Base-by-base conservation (phyloP, 805 yeast genomes). In the Metschnikowia chrysomelidarum region DNA sequence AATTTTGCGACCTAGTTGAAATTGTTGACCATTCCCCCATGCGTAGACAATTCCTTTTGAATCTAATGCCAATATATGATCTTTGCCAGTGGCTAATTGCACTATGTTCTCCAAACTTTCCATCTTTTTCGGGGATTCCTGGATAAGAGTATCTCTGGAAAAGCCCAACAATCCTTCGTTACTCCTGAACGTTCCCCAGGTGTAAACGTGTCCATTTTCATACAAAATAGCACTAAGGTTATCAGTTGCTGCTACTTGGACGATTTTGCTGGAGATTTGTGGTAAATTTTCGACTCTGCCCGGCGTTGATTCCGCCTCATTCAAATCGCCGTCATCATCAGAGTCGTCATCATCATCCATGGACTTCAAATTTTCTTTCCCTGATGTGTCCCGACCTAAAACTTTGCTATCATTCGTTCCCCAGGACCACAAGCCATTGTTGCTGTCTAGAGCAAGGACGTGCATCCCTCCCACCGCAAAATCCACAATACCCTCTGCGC, bases 381-480 rank as follows among this genome's bases (percentile, higher is more conserved):
- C 54, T 0, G 86, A 73, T 1, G 93, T 82, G 50, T 83, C 86
- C 58, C 99, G 78, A 13, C 98, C 98, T 27, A 93, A 68, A 4
- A 86, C 97, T 23, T 83, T 87, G 42, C 88, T 80, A 53, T 93
- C 99, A 50, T 93, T 93, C 29, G 86, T 84, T 40, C 99, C 99
- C 99, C 99, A 93, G 3, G 96, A 84, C 96, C 97, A 93, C n/a
- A 93, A 61, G 40, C 75, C 70, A 47, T 87, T 87, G 12, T 77
- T 66, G 24, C 75, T 59, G 55, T 88, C 97, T 33, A 91, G 62
- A 0, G 91, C 97, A 28, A 93, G 56, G 1, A 84, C 77, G 56
- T 93, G 99, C 83, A 93, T 91, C 33, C 98, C 99, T 32, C 99
- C 99, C 17, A 79, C 95, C 1, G 95, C 87, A 52, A 93, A 70